Percentiles rank a stretch among this genome's conserved stretches.
Evolutionary conservation across 2,329 filamentous ascomycete genomes (phyloP).

Genomic region (Zymoseptoria ardabiliae): DNA sequence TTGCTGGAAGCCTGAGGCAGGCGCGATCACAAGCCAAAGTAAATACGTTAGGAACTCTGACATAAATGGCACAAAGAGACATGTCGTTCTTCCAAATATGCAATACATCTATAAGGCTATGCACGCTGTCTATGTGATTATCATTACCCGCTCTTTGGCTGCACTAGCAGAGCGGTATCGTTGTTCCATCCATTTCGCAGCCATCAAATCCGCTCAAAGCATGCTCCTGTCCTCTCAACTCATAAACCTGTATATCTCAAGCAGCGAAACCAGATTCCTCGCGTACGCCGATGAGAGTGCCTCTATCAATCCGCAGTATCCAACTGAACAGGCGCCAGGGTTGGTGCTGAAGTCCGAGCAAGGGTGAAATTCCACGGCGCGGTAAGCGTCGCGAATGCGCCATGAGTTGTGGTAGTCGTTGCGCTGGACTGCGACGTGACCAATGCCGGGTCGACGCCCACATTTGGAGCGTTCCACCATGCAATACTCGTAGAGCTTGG

Average conservation of each 20-base stretch:
- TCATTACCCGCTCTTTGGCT: slow-evolving; percentile 14
- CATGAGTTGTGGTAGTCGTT: neutral
- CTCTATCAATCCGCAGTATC: neutral
- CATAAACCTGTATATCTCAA: neutral
- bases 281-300: neutral
- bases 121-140: neutral
- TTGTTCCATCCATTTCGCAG: neutral
- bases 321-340: neutral
- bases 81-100: neutral
- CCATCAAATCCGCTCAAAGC: slow-evolving; percentile 3
- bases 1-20: neutral
- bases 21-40: neutral
- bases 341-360: neutral
- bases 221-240: neutral
- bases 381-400: neutral
- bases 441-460: neutral
- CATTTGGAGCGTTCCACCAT: neutral
- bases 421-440: neutral
- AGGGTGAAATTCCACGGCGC: neutral
- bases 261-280: neutral
- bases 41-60: too few relatives aligned
- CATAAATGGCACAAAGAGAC: neutral
- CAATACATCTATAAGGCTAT: neutral
- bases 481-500: neutral
- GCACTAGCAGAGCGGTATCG: slow-evolving; percentile 19